phyloP scores from a whole-genome alignment of 148 eudicot species.

The Rhododendron ovatum region DNA sequence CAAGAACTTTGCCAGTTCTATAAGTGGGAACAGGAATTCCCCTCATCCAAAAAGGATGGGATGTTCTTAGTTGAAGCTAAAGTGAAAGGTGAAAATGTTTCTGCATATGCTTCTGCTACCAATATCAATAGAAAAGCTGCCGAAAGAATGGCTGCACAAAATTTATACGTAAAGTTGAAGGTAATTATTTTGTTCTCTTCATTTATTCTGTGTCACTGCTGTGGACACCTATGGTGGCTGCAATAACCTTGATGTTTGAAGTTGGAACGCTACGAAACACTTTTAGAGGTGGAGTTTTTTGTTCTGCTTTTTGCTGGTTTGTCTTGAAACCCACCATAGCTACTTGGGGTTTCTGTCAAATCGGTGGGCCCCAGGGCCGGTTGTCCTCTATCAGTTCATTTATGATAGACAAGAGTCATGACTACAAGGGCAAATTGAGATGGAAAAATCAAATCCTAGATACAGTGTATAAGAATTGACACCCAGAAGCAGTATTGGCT shows the following conservation, averaged over 20 bases:
- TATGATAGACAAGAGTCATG: not conserved
- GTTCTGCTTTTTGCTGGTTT: not conserved
- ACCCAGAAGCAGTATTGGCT: not conserved
- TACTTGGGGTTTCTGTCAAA: not conserved
- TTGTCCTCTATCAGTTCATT: not conserved
- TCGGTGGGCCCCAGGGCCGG: not conserved
- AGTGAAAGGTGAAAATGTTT: slow-evolving; percentile 32
- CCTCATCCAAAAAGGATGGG: slow-evolving; percentile 36
- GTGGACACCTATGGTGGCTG: not conserved
- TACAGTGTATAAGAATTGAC: not conserved
- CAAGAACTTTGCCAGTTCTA: slow-evolving; percentile 68
- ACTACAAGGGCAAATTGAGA: not conserved
- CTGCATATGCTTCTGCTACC: slow-evolving; percentile 36
- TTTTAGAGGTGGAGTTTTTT: not conserved
- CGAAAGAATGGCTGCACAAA: slow-evolving; percentile 49
- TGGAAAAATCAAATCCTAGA: not conserved
- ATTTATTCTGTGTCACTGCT: not conserved
- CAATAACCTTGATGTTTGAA: not conserved
- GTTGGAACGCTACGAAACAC: not conserved
- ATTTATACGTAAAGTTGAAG: slow-evolving; percentile 45
- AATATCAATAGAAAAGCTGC: slow-evolving; percentile 57
- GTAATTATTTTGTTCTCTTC: slow-evolving; percentile 23
- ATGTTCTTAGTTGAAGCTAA: slow-evolving; percentile 40
- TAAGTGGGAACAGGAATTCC: slow-evolving; percentile 39
- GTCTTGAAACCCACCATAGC: not conserved